These are phyloP conservation scores for Nakazawaea wickerhamii DNA, from an alignment of 805 yeast genomes.

Conservation along the genomic window DNA sequence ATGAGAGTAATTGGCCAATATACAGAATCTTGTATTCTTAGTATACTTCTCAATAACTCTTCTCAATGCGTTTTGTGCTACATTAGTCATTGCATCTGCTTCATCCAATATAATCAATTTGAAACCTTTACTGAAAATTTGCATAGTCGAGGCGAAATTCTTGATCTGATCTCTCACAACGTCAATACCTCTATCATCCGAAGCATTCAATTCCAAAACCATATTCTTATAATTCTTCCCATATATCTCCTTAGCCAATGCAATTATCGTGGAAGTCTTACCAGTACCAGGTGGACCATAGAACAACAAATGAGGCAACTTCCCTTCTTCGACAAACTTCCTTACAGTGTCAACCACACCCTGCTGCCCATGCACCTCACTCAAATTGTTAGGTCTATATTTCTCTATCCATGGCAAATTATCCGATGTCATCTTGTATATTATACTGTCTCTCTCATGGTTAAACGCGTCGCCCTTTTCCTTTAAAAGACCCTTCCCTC, in stretches of 20 bases:
- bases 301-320: constrained; percentile 85
- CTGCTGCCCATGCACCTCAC: constrained; percentile 88
- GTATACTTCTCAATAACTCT: constrained; percentile 89
- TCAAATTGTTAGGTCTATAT: constrained; percentile 79
- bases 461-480: constrained; percentile 1
- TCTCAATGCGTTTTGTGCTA: constrained; percentile 79
- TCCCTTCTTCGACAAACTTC: constrained; percentile 76
- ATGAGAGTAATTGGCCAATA: constrained; percentile 92
- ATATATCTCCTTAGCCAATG: constrained; percentile 80
- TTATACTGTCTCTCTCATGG: neutral
- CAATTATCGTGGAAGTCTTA: constrained; percentile 83
- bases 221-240: constrained; percentile 78
- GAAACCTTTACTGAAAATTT: constrained; percentile 81
- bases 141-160: constrained; percentile 93
- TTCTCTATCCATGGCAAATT: constrained; percentile 91
- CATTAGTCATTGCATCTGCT: constrained; percentile 91
- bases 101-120: constrained; percentile 91
- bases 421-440: constrained; percentile 21
- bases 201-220: constrained; percentile 93
- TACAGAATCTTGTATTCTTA: constrained; percentile 91
- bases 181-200: constrained; percentile 96
- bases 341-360: constrained; percentile 82
- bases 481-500: too few relatives aligned
- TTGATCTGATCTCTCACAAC: constrained; percentile 97
- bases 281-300: constrained; percentile 97